Base-by-base conservation (phyloP, 1,284 basidiomycete genomes). In the Agaricales sp. region DNA sequence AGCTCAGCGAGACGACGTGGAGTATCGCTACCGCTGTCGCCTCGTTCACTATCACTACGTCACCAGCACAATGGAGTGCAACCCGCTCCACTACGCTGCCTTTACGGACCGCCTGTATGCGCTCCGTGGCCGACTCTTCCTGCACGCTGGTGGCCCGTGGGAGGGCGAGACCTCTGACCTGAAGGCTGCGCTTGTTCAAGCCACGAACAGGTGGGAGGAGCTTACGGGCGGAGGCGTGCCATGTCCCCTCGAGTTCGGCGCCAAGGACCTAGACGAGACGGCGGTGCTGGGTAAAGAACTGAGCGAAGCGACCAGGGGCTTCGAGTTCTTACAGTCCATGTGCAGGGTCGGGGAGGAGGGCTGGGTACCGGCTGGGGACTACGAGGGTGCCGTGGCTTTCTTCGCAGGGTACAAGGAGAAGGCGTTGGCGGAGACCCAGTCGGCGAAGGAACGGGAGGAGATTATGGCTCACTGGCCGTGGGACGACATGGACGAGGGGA, bases 1-100 rank as follows among this genome's bases (percentile, higher is more conserved):
- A 59, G 45, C 51, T 49, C 50, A 66, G 59, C 64, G 49, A 57
- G 61, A 1, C 47, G 0, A 26, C 35, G 70, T 46, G 53, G 54
- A 48, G 58, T 61, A 56, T 51, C 53, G 67, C 59, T 63, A 68
- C 65, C 66, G 51, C 56, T 50, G 59, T 51, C 70, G 70, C 49
- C 67, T 75, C 54, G 61, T 71, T 58, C 72, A 74, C 49, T 71
- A 61, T 57, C 66, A 73, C 62, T 74, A 74, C 58, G 59, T 63
- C 65, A 61, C 54, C 47, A 63, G 51, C 63, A 75, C 69, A 55
- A 55, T 57, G 61, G 53, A 63, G 62, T 62, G 51, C 66, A 75
- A 74, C 66, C 50, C 58, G 57, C 58, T 57, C 54, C 70, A 70
- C 53, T 52, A 68, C 57, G 58, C 24, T 1, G 66, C 64, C 1